Evolutionary conservation across 352 stramenopile species (phyloP).

Genomic region (Phytophthora pseudosyringae): DNA sequence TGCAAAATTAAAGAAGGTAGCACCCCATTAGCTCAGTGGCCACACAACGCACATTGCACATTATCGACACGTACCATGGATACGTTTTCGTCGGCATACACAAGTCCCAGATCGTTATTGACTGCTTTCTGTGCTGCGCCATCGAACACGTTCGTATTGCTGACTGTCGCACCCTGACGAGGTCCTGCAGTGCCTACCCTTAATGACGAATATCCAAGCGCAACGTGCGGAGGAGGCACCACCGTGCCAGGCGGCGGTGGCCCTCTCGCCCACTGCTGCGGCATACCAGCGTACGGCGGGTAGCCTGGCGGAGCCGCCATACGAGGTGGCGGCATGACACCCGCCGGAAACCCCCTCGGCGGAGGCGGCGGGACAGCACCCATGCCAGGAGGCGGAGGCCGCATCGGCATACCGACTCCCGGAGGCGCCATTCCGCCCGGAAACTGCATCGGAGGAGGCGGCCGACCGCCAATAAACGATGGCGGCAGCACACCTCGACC

Average conservation of each 20-base stretch:
- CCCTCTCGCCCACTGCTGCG: conserved; percentile 32
- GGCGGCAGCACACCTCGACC: conserved; percentile 53
- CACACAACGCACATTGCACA: conserved; percentile 1
- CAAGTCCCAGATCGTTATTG: conserved; percentile 53
- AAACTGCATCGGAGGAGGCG: conserved; percentile 54
- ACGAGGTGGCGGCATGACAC: conserved; percentile 46
- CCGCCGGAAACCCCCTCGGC: conserved; percentile 39
- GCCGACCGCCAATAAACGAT: conserved; percentile 50
- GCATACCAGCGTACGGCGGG: conserved; percentile 31
- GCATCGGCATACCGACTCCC: conserved; percentile 42
- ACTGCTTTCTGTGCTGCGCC: conserved; percentile 27
- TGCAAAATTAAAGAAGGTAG: conserved; percentile 18
- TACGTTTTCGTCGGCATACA: conserved; percentile 60
- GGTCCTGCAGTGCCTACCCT: conserved; percentile 3
- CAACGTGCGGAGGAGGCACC: conserved; percentile 20
- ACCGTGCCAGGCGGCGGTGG: conserved; percentile 28
- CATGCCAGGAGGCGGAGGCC: conserved; percentile 47
- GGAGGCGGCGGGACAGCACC: conserved; percentile 38
- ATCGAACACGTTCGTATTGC: conserved; percentile 44
- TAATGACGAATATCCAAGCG: conserved; percentile 28
- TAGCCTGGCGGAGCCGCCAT: conserved; percentile 38
- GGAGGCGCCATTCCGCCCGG: conserved; percentile 36
- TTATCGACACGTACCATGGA: conserved; percentile 56
- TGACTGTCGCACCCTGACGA: conserved; percentile 16
- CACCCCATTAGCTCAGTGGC: background rate